phyloP scores from a whole-genome alignment of 1,284 basidiomycete genomes.

The Polyporus tsugae region DNA sequence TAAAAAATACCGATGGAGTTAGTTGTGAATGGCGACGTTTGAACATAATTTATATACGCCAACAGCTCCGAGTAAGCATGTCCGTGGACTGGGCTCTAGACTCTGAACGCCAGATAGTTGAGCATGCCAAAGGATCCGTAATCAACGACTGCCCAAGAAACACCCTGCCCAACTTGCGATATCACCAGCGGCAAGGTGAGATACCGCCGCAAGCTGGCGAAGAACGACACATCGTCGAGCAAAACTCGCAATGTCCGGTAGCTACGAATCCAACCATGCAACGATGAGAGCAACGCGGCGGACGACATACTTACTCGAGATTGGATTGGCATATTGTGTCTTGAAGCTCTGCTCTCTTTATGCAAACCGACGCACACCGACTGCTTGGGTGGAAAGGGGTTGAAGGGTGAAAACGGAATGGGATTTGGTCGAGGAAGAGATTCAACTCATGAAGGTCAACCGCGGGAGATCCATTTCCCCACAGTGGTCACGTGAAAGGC shows the following conservation, averaged over 20 bases:
- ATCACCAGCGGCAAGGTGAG: not conserved
- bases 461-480: not conserved
- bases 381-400: not conserved
- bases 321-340: slow-evolving; percentile 1
- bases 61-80: not conserved
- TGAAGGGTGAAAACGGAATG: not conserved
- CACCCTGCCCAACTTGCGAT: not conserved
- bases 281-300: not conserved
- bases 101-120: too few species aligned
- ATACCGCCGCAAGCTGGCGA: not conserved
- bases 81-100: not conserved
- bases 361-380: not conserved
- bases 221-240: not conserved
- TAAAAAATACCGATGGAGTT: not conserved
- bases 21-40: not conserved
- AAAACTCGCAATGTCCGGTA: not conserved
- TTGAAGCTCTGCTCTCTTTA: not conserved
- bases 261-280: not conserved
- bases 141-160: not conserved
- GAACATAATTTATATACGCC: not conserved
- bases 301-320: slow-evolving; percentile 4
- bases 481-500: not conserved
- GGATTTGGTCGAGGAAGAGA: not conserved
- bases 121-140: not conserved
- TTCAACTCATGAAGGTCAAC: not conserved